Conservation (phyloP, 2,329 filamentous ascomycete species). For the Cladophialophora carrionii region DNA sequence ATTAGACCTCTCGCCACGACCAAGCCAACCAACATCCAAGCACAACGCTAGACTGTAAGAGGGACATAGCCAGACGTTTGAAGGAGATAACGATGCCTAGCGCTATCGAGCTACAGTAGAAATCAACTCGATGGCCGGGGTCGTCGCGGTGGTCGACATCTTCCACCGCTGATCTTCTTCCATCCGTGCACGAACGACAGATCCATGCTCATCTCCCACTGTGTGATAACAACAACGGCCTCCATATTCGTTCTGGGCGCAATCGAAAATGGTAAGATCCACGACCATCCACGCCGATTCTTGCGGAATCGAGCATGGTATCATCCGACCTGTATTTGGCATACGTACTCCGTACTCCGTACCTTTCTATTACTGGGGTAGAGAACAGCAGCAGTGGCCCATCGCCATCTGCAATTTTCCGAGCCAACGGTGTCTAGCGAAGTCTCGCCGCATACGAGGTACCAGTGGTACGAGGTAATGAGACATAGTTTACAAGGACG, state of each 20-base stretch:
- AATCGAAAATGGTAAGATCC: background rate
- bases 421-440: background rate
- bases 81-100: background rate
- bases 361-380: background rate
- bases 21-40: background rate
- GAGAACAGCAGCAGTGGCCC: background rate
- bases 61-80: background rate
- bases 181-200: slow-evolving; percentile 9
- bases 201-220: slow-evolving; percentile 9
- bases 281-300: background rate
- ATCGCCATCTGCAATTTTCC: background rate
- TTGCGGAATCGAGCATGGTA: background rate
- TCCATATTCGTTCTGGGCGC: background rate
- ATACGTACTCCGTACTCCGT: too few species aligned
- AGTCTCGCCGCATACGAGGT: background rate
- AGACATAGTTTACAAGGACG: background rate
- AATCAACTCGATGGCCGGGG: background rate
- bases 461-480: background rate
- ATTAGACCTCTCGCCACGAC: background rate
- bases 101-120: background rate
- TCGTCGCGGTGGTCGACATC: slow-evolving; percentile 7
- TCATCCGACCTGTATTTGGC: background rate
- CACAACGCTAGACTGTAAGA: background rate
- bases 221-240: background rate
- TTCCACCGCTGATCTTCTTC: slow-evolving; percentile 15